A percentile compares a stretch with the other conserved stretches of the same genome.
Conservation (phyloP, 2,329 filamentous ascomycete species). For the Sclerotinia sclerotiorum region DNA sequence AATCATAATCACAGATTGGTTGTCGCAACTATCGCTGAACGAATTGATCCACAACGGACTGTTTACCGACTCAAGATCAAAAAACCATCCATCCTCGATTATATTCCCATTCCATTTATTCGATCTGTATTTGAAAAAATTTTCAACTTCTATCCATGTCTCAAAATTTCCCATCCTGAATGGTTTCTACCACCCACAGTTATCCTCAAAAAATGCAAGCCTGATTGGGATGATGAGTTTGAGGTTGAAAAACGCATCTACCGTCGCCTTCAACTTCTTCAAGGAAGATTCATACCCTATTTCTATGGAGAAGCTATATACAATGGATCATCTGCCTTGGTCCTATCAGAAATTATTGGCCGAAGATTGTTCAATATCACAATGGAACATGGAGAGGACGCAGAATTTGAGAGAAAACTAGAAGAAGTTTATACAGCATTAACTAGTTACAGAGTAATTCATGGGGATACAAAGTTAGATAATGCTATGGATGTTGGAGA, state of each 20-base stretch:
- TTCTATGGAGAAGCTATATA: conserved; percentile 5
- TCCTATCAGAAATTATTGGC: not conserved
- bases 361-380: not conserved
- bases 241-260: not conserved
- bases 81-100: not conserved
- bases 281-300: not conserved
- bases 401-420: not conserved
- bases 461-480: not conserved
- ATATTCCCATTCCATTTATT: not conserved
- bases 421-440: not conserved
- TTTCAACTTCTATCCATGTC: not conserved
- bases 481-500: not conserved
- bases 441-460: not conserved
- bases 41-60: not conserved
- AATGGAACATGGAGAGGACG: not conserved
- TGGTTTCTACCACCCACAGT: not conserved
- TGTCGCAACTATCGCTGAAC: not conserved
- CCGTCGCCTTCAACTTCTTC: not conserved
- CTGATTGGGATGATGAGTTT: conserved; percentile 9
- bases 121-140: not conserved
- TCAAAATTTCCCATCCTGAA: not conserved
- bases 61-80: not conserved
- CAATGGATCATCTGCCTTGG: not conserved
- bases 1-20: not conserved
- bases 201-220: conserved; percentile 9